phyloP scores from a whole-genome alignment of 148 eudicot species.

The Amaranthus palmeri region DNA sequence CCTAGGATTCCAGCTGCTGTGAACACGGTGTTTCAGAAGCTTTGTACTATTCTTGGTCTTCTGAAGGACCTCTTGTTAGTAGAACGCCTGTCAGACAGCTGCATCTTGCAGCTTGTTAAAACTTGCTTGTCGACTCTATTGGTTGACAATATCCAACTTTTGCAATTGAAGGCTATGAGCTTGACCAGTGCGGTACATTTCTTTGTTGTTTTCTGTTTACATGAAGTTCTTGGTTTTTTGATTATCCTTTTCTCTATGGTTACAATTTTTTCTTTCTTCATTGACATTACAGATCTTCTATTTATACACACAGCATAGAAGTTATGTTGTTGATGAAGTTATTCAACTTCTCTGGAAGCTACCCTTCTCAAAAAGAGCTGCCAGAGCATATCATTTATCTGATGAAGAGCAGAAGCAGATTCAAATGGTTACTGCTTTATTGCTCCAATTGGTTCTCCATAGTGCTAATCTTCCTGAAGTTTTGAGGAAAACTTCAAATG shows the following conservation, averaged over 20 bases:
- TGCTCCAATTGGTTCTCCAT: conserved; percentile 80
- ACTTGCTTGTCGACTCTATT: conserved; percentile 76
- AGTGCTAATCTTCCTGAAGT: conserved; percentile 90
- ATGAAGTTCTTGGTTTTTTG: neutral
- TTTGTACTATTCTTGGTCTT: conserved; percentile 73
- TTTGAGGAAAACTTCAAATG: conserved; percentile 50
- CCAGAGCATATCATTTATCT: conserved; percentile 81
- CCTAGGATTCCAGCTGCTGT: conserved; percentile 68
- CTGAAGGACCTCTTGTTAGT: conserved; percentile 72
- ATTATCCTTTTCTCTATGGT: conserved; percentile 4
- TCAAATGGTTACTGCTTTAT: conserved; percentile 77
- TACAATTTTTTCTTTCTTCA: conserved; percentile 9
- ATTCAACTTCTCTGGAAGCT: conserved; percentile 79
- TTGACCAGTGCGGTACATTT: conserved; percentile 76
- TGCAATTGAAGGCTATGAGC: conserved; percentile 88
- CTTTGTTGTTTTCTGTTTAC: conserved; percentile 4
- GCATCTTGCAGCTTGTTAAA: conserved; percentile 81
- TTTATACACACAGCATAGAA: conserved; percentile 77
- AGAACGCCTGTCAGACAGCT: conserved; percentile 92
- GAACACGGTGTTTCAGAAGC: conserved; percentile 69
- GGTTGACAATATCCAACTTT: conserved; percentile 92
- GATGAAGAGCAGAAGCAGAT: conserved; percentile 98
- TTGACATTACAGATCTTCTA: conserved; percentile 63
- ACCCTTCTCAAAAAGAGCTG: conserved; percentile 68
- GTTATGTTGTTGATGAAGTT: conserved; percentile 77